A percentile compares a stretch with the other conserved stretches of the same genome.
Evolutionary conservation across 148 eudicot genomes (phyloP).

Genomic region (Nyssa sinensis): DNA sequence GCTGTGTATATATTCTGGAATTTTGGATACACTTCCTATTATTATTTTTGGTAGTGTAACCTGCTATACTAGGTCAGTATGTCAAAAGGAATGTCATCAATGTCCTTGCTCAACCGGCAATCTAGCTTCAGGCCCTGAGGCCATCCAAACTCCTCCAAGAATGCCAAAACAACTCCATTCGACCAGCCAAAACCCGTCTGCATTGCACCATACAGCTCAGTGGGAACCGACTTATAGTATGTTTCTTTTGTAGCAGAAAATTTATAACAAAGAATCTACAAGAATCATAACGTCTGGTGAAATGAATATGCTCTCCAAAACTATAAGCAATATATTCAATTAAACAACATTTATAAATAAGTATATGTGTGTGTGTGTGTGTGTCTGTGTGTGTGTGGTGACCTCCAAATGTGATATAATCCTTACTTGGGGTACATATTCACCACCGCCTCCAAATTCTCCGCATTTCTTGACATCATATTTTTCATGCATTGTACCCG

Average conservation of each 20-base stretch:
- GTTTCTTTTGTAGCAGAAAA: background rate
- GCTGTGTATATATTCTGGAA: no score
- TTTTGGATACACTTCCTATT: no score
- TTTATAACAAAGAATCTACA: no score
- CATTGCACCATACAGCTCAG: background rate
- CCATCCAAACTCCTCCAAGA: slow-evolving; percentile 95
- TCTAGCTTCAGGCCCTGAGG: slow-evolving; percentile 50
- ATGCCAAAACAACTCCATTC: slow-evolving; percentile 81
- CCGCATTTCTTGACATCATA: slow-evolving; percentile 79
- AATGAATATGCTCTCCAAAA: no score
- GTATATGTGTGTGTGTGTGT: no score
- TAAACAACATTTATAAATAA: no score
- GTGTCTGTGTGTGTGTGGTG: background rate
- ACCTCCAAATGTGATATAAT: background rate
- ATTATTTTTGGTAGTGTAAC: no score
- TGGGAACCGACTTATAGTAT: no score
- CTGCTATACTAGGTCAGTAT: no score
- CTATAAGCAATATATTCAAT: no score
- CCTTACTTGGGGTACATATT: slow-evolving; percentile 85
- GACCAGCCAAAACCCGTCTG: slow-evolving; percentile 98
- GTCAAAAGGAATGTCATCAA: background rate
- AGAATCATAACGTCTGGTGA: no score
- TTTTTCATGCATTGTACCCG: slow-evolving; percentile 85
- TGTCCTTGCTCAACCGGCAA: slow-evolving; percentile 34
- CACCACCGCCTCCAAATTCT: slow-evolving; percentile 85